Base-by-base conservation (phyloP, 176 grass and related monocot species). In the Aegilops bicornis region DNA sequence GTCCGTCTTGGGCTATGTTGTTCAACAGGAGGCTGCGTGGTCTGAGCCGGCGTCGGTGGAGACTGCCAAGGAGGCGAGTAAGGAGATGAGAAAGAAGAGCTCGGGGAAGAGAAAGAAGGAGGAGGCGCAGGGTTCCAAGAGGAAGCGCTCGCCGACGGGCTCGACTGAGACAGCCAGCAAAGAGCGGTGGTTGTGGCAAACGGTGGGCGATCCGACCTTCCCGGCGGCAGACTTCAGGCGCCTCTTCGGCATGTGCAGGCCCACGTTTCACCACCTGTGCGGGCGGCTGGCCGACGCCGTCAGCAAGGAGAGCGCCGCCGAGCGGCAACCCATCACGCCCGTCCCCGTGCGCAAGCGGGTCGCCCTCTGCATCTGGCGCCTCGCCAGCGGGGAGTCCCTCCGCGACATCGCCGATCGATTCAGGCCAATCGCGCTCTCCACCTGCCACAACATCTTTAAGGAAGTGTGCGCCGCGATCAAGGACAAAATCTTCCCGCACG, bases 401-500 rank as follows among this genome's bases (percentile, higher is more conserved):
- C 88, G 93, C 6, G 29, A 82, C 3, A 86, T 98, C 37, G 86
- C 89, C 16, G 87, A 89, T 37, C 91, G 96, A 12, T 98, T 98
- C 81, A 91, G 1, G 1, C 47, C 91, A 32, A 89, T 98, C 20
- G 96, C 93, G 19, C 92, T 95, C 88, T 92, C 96, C 52, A 98
- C 91, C 68, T 93, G 93, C 83, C 91, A 94, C 82, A 98, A 98
- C 79, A 88, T 98, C 45, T 81, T 98, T 3, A 90, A 92, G 37
- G 91, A 98, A 89, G 93, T 93, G 67, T 95, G 86, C 89, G 81
- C 89, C 36, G 93, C 96, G 42, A 90, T 98, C 79, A 88, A 78
- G 73, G 31, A 80, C 66, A 84, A 94, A 9, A 81, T 98, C 19
- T 91, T 98, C 91, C 91, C 89, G 60, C 80, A 87, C 73, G 39